Evolutionary conservation across 2,329 filamentous ascomycete species (phyloP).

Genomic region (Trichoderma hamatum): DNA sequence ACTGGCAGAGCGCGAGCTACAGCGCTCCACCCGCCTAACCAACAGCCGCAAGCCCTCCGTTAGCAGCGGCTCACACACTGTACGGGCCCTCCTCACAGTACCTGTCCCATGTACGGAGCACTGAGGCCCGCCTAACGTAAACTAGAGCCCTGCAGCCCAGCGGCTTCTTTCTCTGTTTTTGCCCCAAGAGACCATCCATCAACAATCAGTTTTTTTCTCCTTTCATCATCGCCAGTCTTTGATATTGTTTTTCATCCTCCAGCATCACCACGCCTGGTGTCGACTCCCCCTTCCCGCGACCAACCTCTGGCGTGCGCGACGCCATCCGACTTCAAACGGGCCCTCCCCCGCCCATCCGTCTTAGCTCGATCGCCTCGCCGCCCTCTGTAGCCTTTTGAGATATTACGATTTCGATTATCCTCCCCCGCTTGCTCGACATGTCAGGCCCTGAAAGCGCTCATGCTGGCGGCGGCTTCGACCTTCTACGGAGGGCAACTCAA

Average conservation of each 20-base stretch:
- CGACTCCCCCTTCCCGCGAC: constrained; percentile 9
- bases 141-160: constrained; percentile 22
- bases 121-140: not conserved
- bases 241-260: constrained; percentile 9
- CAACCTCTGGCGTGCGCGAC: constrained; percentile 26
- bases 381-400: constrained; percentile 12
- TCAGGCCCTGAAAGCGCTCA: constrained; percentile 51
- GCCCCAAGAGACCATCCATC: constrained; percentile 25
- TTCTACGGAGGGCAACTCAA: constrained; percentile 63
- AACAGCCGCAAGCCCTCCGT: constrained; percentile 22
- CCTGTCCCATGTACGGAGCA: not conserved
- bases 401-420: constrained; percentile 6
- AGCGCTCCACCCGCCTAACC: constrained; percentile 15
- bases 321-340: constrained; percentile 23
- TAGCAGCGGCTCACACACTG: constrained; percentile 23
- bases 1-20: constrained; percentile 5
- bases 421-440: constrained; percentile 43
- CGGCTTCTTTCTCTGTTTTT: constrained; percentile 25
- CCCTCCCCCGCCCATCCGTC: constrained; percentile 16
- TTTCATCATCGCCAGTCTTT: constrained; percentile 20
- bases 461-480: constrained; percentile 54
- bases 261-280: constrained; percentile 12
- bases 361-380: constrained; percentile 18
- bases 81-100: constrained; percentile 15
- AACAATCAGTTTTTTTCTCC: constrained; percentile 22